Conservation (phyloP, 2,329 filamentous ascomycete species). For the Alternaria postmessia region DNA sequence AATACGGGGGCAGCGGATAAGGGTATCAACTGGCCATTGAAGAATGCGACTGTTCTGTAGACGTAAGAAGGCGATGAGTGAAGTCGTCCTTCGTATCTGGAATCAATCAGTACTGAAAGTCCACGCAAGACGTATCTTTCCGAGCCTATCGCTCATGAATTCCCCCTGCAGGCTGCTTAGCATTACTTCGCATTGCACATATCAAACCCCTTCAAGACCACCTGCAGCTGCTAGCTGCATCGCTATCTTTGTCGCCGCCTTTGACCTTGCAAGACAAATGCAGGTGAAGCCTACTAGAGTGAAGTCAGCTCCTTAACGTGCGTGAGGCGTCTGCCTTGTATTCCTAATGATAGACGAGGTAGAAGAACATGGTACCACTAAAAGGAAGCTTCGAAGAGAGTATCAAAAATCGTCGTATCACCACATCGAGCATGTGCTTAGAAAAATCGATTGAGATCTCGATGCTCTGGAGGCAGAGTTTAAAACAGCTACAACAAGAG, state of each 20-base stretch:
- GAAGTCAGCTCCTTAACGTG: neutral
- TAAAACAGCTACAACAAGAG: too few species aligned
- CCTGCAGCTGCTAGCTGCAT: neutral
- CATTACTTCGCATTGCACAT: neutral
- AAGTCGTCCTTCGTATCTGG: neutral
- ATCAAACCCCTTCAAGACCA: neutral
- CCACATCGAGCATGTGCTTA: too few species aligned
- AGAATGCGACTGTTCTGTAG: constrained; percentile 26
- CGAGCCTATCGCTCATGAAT: neutral
- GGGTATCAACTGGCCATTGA: constrained; percentile 46
- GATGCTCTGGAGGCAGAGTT: too few species aligned
- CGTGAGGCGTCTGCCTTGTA: too few species aligned
- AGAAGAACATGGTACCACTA: too few species aligned
- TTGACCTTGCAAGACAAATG: neutral
- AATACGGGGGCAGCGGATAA: constrained; percentile 45
- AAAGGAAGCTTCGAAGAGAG: too few species aligned
- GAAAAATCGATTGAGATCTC: too few species aligned
- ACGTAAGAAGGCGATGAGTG: neutral
- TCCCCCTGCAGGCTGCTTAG: neutral
- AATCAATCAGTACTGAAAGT: neutral
- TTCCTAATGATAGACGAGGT: too few species aligned
- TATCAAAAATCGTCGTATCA: too few species aligned
- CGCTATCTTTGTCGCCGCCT: neutral
- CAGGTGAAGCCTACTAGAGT: neutral
- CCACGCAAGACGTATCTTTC: neutral